A percentile compares a stretch with the other conserved stretches of the same genome.
Conservation (phyloP, 805 yeast genomes). For the Suhomyces sp. region DNA sequence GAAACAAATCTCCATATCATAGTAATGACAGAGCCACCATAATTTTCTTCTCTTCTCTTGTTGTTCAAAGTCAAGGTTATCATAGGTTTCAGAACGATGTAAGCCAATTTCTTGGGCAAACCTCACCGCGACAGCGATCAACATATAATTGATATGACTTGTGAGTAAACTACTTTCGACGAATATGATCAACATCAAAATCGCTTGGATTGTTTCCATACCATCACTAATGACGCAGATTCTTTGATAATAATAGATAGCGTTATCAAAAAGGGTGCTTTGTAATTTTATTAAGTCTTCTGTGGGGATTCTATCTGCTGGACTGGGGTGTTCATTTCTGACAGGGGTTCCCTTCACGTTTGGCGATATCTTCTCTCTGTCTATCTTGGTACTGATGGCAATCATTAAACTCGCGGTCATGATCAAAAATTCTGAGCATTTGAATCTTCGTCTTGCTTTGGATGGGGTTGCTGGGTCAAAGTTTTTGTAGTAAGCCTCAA, state of each 20-base stretch:
- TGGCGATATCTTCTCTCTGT: neutral
- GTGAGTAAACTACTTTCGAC: slow-evolving; percentile 32
- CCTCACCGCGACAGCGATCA: slow-evolving; percentile 35
- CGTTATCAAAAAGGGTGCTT: slow-evolving; percentile 17
- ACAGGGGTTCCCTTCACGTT: neutral
- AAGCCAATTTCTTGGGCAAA: slow-evolving; percentile 44
- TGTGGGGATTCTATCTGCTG: neutral
- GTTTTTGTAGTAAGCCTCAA: slow-evolving; percentile 24
- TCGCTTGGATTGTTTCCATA: slow-evolving; percentile 19
- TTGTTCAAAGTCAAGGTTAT: slow-evolving; percentile 20
- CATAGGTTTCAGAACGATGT: slow-evolving; percentile 34
- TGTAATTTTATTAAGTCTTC: slow-evolving; percentile 20
- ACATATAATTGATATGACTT: slow-evolving; percentile 29
- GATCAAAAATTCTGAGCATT: slow-evolving; percentile 31
- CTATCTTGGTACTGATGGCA: slow-evolving; percentile 12
- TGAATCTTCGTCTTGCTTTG: slow-evolving; percentile 17
- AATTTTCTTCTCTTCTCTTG: slow-evolving; percentile 23
- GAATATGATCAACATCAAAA: slow-evolving; percentile 18
- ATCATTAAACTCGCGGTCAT: slow-evolving; percentile 32
- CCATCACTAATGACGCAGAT: slow-evolving; percentile 26
- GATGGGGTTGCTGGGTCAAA: slow-evolving; percentile 3
- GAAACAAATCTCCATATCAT: slow-evolving; percentile 39
- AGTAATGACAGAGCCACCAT: slow-evolving; percentile 40
- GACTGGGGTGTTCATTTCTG: neutral
- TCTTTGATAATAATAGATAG: slow-evolving; percentile 22